Base-by-base conservation (phyloP, 2,329 filamentous ascomycete genomes). In the Parafenestella ontariensis region DNA sequence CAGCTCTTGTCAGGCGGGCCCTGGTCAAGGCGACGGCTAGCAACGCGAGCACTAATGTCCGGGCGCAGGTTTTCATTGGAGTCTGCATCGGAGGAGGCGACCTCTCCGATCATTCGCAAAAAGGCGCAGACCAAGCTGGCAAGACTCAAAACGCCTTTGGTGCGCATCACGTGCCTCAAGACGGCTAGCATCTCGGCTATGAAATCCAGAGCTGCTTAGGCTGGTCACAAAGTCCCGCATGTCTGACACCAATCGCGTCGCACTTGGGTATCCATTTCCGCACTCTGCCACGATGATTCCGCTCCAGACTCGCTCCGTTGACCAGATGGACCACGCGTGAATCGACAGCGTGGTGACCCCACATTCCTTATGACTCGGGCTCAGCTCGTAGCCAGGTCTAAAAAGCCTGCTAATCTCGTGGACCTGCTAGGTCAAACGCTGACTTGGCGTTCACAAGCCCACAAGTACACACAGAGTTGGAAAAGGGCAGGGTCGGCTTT, bases 251-350 rank as follows among this genome's bases (percentile, higher is more conserved):
- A 68, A 69, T 66, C 53, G 54, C 51, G 65, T 59, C 46, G 54
- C 54, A 51, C 39, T 47, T 61, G 53, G 67, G 64, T 62, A 58
- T 60, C 52, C 63, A 66, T 62, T 64, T 69, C 69, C 69, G 69
- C 59, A 46, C 43, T 49, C 42, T 49, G 40, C 44, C 49, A 50
- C 57, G 40, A 52, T 46, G 54, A 62, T 60, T 31, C 61, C 49
- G 57, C 51, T 58, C 57, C 58, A 59, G 55, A 54, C 46, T 54
- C 44, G 29, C 17, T 43, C 17, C 34, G n/a, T 24, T 39, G 43
- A 29, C 46, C 24, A 45, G 20, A 42, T 41, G 28, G 36, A 52
- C 44, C 36, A 29, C 26, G 18, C 48, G 39, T 56, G 58, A 54
- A 55, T 58, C 47, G 46, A 49, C 45, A 41, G 31, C 39, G 39